Evolutionary conservation across 495 filamentous ascomycete genomes (phyloP).

Genomic region (Endocarpon pusillum): DNA sequence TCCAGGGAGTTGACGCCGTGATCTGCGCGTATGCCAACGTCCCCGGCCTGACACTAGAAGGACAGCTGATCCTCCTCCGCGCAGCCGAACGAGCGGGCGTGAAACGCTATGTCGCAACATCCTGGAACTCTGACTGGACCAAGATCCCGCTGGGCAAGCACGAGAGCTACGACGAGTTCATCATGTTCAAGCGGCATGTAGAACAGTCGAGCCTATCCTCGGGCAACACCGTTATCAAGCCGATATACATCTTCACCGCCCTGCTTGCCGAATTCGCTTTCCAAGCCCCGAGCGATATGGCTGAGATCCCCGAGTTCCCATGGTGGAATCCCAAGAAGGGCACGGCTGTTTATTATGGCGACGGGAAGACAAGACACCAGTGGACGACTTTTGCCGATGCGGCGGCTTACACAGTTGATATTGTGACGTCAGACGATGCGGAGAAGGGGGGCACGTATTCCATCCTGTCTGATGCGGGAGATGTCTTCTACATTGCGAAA

Average conservation of each 20-base stretch:
- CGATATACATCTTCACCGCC: slow-evolving; percentile 11
- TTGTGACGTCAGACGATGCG: slow-evolving; percentile 7
- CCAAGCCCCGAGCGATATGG: not conserved
- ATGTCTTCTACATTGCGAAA: slow-evolving; percentile 2
- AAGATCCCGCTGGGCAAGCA: slow-evolving; percentile 7
- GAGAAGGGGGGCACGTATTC: slow-evolving; percentile 10
- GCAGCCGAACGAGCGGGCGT: slow-evolving; percentile 13
- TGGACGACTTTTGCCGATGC: slow-evolving; percentile 11
- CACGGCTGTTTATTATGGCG: slow-evolving; percentile 10
- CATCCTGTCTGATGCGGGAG: slow-evolving; percentile 8
- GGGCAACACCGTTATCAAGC: slow-evolving; percentile 8
- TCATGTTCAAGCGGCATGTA: slow-evolving; percentile 9
- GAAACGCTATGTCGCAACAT: slow-evolving; percentile 8
- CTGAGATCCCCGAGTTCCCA: slow-evolving; percentile 6
- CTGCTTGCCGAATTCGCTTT: slow-evolving; percentile 9
- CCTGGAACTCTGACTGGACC: slow-evolving; percentile 13
- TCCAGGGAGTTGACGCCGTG: slow-evolving; percentile 12
- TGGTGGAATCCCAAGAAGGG: slow-evolving; percentile 6
- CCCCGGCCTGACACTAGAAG: slow-evolving; percentile 13
- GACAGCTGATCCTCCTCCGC: slow-evolving; percentile 16
- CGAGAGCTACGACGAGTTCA: slow-evolving; percentile 12
- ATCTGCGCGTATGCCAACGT: slow-evolving; percentile 10
- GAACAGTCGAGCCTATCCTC: slow-evolving; percentile 6
- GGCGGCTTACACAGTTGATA: slow-evolving; percentile 6
- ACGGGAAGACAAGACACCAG: slow-evolving; percentile 6